Percentiles rank a stretch among this genome's conserved stretches.
These are phyloP conservation scores for Isatis lusitanica DNA, from an alignment of 441 rosid genomes.

Conservation along the genomic window DNA sequence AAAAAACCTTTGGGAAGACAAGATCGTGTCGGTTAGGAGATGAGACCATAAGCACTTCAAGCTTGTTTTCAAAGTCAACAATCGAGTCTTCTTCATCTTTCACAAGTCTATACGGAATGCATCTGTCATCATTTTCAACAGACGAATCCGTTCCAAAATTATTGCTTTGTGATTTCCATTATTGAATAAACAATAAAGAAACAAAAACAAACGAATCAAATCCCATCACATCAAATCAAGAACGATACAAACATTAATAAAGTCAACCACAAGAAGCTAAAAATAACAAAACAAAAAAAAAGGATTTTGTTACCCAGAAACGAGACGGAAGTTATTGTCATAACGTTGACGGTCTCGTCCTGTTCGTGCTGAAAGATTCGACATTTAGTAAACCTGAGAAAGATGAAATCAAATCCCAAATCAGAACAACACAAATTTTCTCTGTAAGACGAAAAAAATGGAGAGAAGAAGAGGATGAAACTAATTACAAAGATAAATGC, in stretches of 20 bases:
- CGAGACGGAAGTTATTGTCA: slow-evolving; percentile 71
- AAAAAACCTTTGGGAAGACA: slow-evolving; percentile 74
- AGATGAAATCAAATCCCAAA: neutral
- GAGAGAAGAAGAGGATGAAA: neutral
- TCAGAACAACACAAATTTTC: neutral
- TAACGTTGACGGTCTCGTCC: slow-evolving; percentile 80
- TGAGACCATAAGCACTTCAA: slow-evolving; percentile 66
- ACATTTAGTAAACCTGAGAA: slow-evolving; percentile 40
- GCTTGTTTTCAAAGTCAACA: slow-evolving; percentile 35
- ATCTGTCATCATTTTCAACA: slow-evolving; percentile 39
- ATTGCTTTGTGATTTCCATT: neutral
- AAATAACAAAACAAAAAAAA: too few relatives aligned
- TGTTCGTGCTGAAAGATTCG: slow-evolving; percentile 51
- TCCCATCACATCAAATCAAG: neutral
- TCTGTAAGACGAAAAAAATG: neutral
- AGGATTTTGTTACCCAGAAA: slow-evolving; percentile 55
- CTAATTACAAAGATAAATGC: slow-evolving; percentile 24
- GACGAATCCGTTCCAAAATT: neutral
- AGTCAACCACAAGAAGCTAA: slow-evolving; percentile 13
- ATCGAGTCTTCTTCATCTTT: slow-evolving; percentile 38
- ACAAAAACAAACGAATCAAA: neutral
- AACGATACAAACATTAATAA: neutral
- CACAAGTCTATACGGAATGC: slow-evolving; percentile 56
- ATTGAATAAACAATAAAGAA: too few relatives aligned
- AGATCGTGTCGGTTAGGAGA: slow-evolving; percentile 69